Evolutionary conservation across 2,329 filamentous ascomycete genomes (phyloP).

Genomic region (Alternaria postmessia): DNA sequence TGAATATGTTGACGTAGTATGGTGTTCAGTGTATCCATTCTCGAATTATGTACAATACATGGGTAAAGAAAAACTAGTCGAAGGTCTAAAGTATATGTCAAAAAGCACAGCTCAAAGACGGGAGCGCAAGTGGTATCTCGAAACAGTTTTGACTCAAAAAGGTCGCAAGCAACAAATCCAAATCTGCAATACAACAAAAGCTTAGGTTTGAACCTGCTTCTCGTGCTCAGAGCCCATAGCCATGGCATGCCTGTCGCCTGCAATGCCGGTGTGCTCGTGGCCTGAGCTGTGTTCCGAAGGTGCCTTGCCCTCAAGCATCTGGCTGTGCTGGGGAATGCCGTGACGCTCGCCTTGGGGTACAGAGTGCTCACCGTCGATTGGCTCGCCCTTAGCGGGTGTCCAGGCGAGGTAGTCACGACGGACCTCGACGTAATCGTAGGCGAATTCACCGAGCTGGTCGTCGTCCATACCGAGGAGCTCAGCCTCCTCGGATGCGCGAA

Average conservation of each 20-base stretch:
- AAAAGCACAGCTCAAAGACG: slow-evolving; percentile 32
- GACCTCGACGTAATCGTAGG: slow-evolving; percentile 90
- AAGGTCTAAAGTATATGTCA: slow-evolving; percentile 14
- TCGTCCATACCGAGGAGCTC: slow-evolving; percentile 90
- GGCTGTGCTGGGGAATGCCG: slow-evolving; percentile 74
- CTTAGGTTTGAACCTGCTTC: slow-evolving; percentile 27
- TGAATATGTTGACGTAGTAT: neutral
- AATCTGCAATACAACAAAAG: slow-evolving; percentile 18
- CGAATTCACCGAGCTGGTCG: slow-evolving; percentile 88
- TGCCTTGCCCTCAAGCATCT: slow-evolving; percentile 68
- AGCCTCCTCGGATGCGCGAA: slow-evolving; percentile 81
- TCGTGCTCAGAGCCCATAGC: slow-evolving; percentile 56
- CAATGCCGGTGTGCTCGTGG: slow-evolving; percentile 58
- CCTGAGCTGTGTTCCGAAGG: slow-evolving; percentile 54
- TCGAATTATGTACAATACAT: slow-evolving; percentile 26
- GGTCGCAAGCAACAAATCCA: slow-evolving; percentile 16
- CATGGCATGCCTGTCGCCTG: slow-evolving; percentile 62
- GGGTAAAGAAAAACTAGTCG: slow-evolving; percentile 8
- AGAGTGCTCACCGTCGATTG: slow-evolving; percentile 64
- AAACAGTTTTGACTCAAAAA: slow-evolving; percentile 36
- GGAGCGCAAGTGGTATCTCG: slow-evolving; percentile 42
- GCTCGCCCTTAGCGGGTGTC: slow-evolving; percentile 77
- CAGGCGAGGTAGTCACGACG: slow-evolving; percentile 87
- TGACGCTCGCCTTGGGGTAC: slow-evolving; percentile 72
- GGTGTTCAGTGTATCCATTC: slow-evolving; percentile 13